phyloP scores from a whole-genome alignment of 148 eudicot species.

The Fagopyrum homotropicum region DNA sequence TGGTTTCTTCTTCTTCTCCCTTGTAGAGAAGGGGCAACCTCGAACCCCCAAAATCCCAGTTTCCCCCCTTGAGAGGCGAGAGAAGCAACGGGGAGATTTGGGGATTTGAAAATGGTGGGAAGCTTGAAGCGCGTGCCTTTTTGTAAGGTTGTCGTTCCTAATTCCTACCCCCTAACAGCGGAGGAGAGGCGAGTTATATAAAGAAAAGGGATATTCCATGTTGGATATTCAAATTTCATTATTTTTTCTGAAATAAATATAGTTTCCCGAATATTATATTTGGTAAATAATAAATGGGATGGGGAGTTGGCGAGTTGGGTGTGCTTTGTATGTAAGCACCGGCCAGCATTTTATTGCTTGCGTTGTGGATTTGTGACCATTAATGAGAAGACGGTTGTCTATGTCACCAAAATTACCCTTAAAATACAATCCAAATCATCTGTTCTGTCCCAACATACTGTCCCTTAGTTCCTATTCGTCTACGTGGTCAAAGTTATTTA shows the following conservation, averaged over 20 bases:
- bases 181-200: not conserved
- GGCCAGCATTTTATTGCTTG: not conserved
- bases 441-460: too few species aligned
- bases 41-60: not conserved
- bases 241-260: not conserved
- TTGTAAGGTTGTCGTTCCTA: not conserved
- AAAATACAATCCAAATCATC: not conserved
- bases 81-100: not conserved
- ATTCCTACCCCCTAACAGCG: not conserved
- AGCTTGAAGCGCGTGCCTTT: not conserved
- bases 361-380: not conserved
- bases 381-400: not conserved
- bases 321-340: slow-evolving; percentile 8
- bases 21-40: not conserved
- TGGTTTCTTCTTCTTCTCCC: not conserved
- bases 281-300: not conserved
- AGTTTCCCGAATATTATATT: not conserved
- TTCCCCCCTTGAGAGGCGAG: not conserved
- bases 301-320: not conserved
- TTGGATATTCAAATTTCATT: not conserved
- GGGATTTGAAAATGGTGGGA: not conserved
- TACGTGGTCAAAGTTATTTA: too few species aligned
- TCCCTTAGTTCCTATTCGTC: too few species aligned
- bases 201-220: not conserved
- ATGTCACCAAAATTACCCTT: not conserved